Percentiles rank a stretch among this genome's conserved stretches.
Evolutionary conservation across 2,329 filamentous ascomycete genomes (phyloP).

Genomic region (Coniochaeta sp.): DNA sequence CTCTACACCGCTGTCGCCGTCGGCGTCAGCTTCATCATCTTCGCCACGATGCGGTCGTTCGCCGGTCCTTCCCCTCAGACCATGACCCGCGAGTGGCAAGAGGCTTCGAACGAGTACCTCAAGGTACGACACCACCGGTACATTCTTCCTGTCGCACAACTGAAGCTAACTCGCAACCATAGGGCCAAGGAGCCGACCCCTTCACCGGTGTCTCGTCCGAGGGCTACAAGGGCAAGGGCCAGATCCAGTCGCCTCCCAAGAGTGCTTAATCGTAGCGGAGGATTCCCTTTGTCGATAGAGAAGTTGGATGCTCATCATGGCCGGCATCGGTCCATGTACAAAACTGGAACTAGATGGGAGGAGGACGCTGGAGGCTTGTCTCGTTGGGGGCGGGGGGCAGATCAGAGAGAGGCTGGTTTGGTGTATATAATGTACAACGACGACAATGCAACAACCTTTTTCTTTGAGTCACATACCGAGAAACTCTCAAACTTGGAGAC

Average conservation of each 20-base stretch:
- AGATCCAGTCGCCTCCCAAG: slow-evolving; percentile 63
- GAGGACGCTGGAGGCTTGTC: slow-evolving; percentile 1
- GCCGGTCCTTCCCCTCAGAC: slow-evolving; percentile 69
- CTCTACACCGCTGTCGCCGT: slow-evolving; percentile 65
- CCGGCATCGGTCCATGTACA: slow-evolving; percentile 21
- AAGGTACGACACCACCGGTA: slow-evolving; percentile 55
- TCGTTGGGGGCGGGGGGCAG: slow-evolving; percentile 7
- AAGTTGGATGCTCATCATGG: slow-evolving; percentile 12
- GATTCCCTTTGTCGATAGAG: slow-evolving; percentile 32
- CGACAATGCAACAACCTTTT: slow-evolving; percentile 18
- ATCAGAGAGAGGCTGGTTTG: background rate
- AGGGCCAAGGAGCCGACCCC: slow-evolving; percentile 81
- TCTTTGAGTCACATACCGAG: slow-evolving; percentile 6
- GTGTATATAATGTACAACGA: slow-evolving; percentile 26
- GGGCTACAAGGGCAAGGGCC: slow-evolving; percentile 70
- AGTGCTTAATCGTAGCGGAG: slow-evolving; percentile 28
- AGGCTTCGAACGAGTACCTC: slow-evolving; percentile 88
- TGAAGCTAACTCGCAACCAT: slow-evolving; percentile 14
- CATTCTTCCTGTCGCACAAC: slow-evolving; percentile 5
- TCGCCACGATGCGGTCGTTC: slow-evolving; percentile 63
- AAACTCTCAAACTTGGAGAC: background rate
- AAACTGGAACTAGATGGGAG: slow-evolving; percentile 13
- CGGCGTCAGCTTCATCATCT: slow-evolving; percentile 60
- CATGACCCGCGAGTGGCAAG: slow-evolving; percentile 97
- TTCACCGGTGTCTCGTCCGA: slow-evolving; percentile 76